phyloP scores from a whole-genome alignment of 129 eudicot species.

The Calendula officinalis region DNA sequence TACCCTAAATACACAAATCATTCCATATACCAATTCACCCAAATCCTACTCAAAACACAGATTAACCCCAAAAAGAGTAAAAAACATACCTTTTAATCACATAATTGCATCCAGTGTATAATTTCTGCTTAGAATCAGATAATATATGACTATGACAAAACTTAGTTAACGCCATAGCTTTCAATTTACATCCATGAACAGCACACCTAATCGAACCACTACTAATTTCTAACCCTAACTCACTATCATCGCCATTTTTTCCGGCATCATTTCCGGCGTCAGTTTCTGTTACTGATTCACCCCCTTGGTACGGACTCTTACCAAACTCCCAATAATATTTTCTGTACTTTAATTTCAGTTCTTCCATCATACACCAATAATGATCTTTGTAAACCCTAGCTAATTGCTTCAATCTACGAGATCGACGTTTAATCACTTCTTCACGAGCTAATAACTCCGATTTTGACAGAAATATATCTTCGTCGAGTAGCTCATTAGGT shows the following conservation, averaged over 20 bases:
- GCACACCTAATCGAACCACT: constrained; percentile 34
- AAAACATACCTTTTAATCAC: constrained; percentile 47
- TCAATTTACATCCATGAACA: constrained; percentile 46
- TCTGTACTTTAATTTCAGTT: constrained; percentile 45
- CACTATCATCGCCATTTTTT: constrained; percentile 22
- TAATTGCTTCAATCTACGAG: constrained; percentile 45
- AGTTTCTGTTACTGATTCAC: constrained; percentile 14
- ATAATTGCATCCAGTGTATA: constrained; percentile 59
- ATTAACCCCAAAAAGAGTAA: not conserved
- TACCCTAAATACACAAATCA: not conserved
- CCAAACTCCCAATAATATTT: constrained; percentile 76
- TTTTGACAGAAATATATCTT: constrained; percentile 42
- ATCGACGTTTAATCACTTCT: constrained; percentile 64
- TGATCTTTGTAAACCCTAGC: constrained; percentile 49
- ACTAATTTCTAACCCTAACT: constrained; percentile 16
- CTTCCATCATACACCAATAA: constrained; percentile 82
- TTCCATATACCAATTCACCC: not conserved
- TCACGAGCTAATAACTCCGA: constrained; percentile 51
- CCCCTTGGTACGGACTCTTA: constrained; percentile 54
- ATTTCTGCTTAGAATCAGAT: constrained; percentile 60
- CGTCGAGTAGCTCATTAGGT: constrained; percentile 29
- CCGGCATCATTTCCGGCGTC: constrained; percentile 14
- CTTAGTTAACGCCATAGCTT: constrained; percentile 67
- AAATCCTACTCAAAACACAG: constrained; percentile 4
- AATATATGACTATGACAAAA: constrained; percentile 65